phyloP scores from a whole-genome alignment of 768 basidiomycete genomes.

The Suillus sp. region DNA sequence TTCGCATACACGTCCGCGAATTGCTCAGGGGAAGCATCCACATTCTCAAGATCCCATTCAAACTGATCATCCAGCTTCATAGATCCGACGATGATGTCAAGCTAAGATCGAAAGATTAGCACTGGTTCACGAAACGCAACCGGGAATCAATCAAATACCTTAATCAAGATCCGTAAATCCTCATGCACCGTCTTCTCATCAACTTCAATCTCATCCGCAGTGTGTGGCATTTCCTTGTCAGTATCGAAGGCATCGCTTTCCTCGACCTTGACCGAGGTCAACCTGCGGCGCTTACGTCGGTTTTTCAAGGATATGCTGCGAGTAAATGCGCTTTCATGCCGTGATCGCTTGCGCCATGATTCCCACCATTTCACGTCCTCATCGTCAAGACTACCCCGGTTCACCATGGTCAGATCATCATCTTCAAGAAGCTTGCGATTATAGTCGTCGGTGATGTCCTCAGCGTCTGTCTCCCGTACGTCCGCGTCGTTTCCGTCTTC shows the following conservation, averaged over 20 bases:
- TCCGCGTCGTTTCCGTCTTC: conserved; percentile 28
- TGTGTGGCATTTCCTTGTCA: conserved; percentile 48
- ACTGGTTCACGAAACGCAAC: conserved; percentile 8
- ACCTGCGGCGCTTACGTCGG: conserved; percentile 46
- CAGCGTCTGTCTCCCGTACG: conserved; percentile 16
- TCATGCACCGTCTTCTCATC: conserved; percentile 70
- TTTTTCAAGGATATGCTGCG: conserved; percentile 31
- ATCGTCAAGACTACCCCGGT: conserved; percentile 50
- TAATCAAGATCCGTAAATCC: conserved; percentile 91
- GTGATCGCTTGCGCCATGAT: conserved; percentile 60
- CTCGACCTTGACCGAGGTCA: conserved; percentile 32
- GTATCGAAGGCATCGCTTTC: conserved; percentile 26
- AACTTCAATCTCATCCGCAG: conserved; percentile 63
- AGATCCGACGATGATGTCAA: conserved; percentile 93
- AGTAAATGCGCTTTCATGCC: conserved; percentile 31
- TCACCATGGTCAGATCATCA: conserved; percentile 25
- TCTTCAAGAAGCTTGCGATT: conserved; percentile 25
- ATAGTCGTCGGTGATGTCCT: conserved; percentile 22
- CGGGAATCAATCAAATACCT: conserved; percentile 51
- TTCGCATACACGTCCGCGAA: conserved; percentile 87
- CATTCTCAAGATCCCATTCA: conserved; percentile 93
- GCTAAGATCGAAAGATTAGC: conserved; percentile 43
- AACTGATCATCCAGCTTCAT: conserved; percentile 96
- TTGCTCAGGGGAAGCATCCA: conserved; percentile 81
- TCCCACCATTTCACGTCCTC: conserved; percentile 67